Conservation (phyloP, 257 asterid species). For the Plantago major region DNA sequence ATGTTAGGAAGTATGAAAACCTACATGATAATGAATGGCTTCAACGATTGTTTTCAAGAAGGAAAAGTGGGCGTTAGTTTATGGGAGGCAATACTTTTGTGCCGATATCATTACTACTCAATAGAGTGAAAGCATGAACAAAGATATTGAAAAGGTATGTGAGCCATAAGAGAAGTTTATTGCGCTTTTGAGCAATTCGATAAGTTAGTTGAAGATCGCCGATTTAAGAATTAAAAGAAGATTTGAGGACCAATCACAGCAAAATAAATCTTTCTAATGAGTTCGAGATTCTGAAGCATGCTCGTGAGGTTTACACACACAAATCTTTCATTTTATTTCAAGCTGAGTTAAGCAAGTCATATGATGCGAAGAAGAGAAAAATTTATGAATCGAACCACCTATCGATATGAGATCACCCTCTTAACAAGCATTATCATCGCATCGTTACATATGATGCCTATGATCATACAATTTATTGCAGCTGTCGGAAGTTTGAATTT, state of each 20-base stretch:
- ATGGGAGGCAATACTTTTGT: not conserved
- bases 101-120: not conserved
- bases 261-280: not conserved
- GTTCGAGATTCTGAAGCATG: not conserved
- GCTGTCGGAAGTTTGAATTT: not conserved
- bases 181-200: not conserved
- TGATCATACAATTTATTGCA: not conserved
- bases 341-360: too few species aligned
- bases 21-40: slow-evolving; percentile 6
- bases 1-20: slow-evolving; percentile 4
- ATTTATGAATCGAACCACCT: not conserved
- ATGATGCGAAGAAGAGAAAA: too few species aligned
- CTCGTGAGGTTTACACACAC: not conserved
- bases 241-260: too few species aligned
- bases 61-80: too few species aligned
- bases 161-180: not conserved
- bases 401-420: not conserved
- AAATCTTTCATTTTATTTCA: not conserved
- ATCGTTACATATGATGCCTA: not conserved
- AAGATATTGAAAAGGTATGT: not conserved
- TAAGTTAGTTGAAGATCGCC: not conserved
- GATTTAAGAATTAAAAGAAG: not conserved
- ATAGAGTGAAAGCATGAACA: slow-evolving; percentile 7
- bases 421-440: not conserved
- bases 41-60: not conserved